Conservation (phyloP, 495 filamentous ascomycete species). For the Cercophora sp. region DNA sequence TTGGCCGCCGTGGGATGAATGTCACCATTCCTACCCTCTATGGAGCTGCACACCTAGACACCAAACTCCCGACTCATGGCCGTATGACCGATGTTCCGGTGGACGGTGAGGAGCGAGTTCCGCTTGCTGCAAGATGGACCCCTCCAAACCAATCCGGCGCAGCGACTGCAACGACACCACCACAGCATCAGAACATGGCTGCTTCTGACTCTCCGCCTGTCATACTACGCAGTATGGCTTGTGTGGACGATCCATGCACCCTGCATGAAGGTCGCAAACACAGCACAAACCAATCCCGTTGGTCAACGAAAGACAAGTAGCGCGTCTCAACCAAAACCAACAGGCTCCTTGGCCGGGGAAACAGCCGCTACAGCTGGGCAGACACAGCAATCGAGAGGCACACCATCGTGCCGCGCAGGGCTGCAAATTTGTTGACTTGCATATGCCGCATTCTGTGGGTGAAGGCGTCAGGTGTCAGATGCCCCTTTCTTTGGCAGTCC, state of each 20-base stretch:
- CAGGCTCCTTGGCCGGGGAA: neutral
- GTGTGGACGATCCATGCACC: slow-evolving; percentile 2
- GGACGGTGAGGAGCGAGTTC: slow-evolving; percentile 18
- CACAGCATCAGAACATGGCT: neutral
- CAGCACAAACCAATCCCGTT: neutral
- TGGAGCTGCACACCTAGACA: too few relatives aligned
- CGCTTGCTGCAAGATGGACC: slow-evolving; percentile 10
- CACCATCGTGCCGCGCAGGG: too few relatives aligned
- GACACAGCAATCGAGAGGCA: too few relatives aligned
- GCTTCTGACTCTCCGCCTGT: slow-evolving; percentile 12
- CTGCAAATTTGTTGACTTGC: too few relatives aligned
- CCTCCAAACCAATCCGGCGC: slow-evolving; percentile 7
- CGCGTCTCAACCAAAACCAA: too few relatives aligned
- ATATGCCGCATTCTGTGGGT: too few relatives aligned
- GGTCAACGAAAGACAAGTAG: too few relatives aligned
- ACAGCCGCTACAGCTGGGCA: too few relatives aligned
- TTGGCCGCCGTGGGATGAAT: slow-evolving; percentile 13
- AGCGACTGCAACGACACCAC: slow-evolving; percentile 5
- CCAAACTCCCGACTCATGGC: slow-evolving; percentile 7
- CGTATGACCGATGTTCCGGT: slow-evolving; percentile 22
- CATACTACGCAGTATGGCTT: neutral
- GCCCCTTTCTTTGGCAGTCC: too few relatives aligned
- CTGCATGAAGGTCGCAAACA: neutral
- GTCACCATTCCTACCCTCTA: slow-evolving; percentile 13
- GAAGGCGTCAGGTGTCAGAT: too few relatives aligned